Percentiles rank a stretch among this genome's conserved stretches.
Conservation (phyloP, 176 grass and related monocot species). For the Carex littledalei region DNA sequence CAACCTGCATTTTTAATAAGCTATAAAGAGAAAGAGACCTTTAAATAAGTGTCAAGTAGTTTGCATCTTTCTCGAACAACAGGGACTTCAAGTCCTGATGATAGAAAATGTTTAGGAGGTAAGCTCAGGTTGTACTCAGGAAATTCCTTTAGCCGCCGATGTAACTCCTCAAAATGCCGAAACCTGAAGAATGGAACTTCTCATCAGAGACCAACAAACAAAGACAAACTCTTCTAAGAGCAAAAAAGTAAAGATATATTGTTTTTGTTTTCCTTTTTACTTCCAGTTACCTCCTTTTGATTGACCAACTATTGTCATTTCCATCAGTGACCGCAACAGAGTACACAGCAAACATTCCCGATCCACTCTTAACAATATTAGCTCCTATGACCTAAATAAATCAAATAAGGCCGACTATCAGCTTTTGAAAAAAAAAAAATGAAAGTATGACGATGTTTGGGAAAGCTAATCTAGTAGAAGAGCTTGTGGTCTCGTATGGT, state of each 20-base stretch:
- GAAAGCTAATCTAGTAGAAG: background rate
- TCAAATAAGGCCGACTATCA: constrained; percentile 9
- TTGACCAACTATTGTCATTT: constrained; percentile 90
- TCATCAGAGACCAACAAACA: background rate
- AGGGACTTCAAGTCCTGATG: constrained; percentile 86
- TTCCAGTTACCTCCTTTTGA: constrained; percentile 76
- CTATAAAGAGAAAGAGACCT: constrained; percentile 48
- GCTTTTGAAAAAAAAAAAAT: background rate
- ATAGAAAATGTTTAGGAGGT: constrained; percentile 96
- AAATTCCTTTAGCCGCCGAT: constrained; percentile 95
- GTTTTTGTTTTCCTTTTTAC: background rate
- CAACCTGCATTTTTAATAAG: constrained; percentile 23
- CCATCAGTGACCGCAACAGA: constrained; percentile 81
- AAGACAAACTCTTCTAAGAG: background rate
- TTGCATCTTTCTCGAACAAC: constrained; percentile 96
- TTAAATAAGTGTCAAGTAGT: constrained; percentile 87
- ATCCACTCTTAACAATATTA: constrained; percentile 97
- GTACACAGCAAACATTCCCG: constrained; percentile 96
- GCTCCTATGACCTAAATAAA: constrained; percentile 73
- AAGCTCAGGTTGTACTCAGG: constrained; percentile 86
- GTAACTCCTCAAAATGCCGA: constrained; percentile 97
- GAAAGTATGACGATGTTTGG: background rate
- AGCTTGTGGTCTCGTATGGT: no score
- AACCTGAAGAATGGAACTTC: constrained; percentile 49
- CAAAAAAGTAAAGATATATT: background rate